Base-by-base conservation (phyloP, 129 eudicot genomes). In the Pulicaria dysenterica region DNA sequence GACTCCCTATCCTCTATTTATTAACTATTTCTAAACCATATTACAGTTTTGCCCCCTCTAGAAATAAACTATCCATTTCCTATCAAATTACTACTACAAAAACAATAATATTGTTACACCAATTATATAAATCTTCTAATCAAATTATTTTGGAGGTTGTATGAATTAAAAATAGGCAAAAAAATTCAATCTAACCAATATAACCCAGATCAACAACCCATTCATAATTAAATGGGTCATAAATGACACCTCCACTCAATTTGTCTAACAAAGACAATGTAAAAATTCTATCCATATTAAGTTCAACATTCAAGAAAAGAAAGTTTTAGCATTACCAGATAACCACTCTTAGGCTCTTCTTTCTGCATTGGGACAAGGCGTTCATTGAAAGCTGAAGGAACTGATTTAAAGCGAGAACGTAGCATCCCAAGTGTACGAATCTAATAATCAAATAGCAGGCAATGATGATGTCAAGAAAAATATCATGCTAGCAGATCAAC, bases 401-500 rank as follows among this genome's bases (percentile, higher is more conserved):
- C 90, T 19, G 97, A 81, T 48, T 88, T 96, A 82, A 95, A 95
- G 80, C 99, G 88, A 39, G 99, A 89, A 68, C 99, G 85, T 73
- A 95, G 81, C 99, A 95, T 95, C 44, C 99, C 99, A 78, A 95
- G 96, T 47, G 99, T 95, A 77, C 99, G 91, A 78, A 95, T 91
- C 99, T 95, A 76, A 51, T 36, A 6, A 51, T 31, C 11, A 77
- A 49, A 70, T 19, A 61, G 47, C 48, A 50, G 8, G 6, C 36
- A 67, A 24, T 58, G 44, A 68, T 49, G 59, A 57, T 64, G 43
- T 24, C 61, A 24, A 14, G 3, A 37, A 9, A 55, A 56, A 56
- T 7, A 55, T 55, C 64, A 65, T 64, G 79, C n/a, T 64, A 53
- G 55, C 62, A 50, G 24, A 64, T 58, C 40, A 34, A n/a, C 11